Base-by-base conservation (phyloP, 805 yeast genomes). In the Cyberlindnera xylosilytica region DNA sequence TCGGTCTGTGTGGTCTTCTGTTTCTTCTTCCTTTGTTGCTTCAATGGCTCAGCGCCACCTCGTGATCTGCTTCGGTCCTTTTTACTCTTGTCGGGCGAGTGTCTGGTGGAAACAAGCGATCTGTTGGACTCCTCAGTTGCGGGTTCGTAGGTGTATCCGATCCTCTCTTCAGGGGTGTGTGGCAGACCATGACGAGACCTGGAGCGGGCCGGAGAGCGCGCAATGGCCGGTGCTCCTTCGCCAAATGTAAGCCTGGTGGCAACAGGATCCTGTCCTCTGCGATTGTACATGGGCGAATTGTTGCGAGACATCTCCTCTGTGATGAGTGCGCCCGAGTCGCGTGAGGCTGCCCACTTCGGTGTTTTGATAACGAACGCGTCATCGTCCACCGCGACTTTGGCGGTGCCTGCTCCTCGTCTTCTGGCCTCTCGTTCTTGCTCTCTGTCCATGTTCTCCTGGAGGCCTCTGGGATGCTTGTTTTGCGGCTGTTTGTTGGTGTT, bases 401-500 rank as follows among this genome's bases (percentile, higher is more conserved):
- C 28, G 4, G 36, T 7, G 36, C 51, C 57, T 6, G 53, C 52
- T 1, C 57, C 57, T 27, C 57, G 26, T 22, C 36, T 40, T 15
- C 57, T 22, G 26, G 36, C 34, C 36, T 51, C 53, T 27, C 43
- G 35, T 8, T 49, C 39, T 12, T 22, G 23, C 6, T 47, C 50
- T 39, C 59, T 40, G 35, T 51, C 51, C 56, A 51, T 52, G 17
- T 19, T n/a, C n/a, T n/a, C n/a, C n/a, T n/a, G n/a, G n/a, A n/a
- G n/a, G n/a, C n/a, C n/a, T n/a, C n/a, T n/a, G n/a, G n/a, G n/a
- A n/a, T n/a, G n/a, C n/a, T n/a, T n/a, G n/a, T n/a, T n/a, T n/a
- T n/a, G n/a, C n/a, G n/a, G n/a, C n/a, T n/a, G n/a, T n/a, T n/a
- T n/a, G n/a, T n/a, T n/a, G n/a, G n/a, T n/a, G n/a, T n/a, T n/a